Percentiles rank a stretch among this genome's conserved stretches.
These are phyloP conservation scores for Lipomyces anomalus DNA, from an alignment of 805 yeast genomes.

Conservation along the genomic window DNA sequence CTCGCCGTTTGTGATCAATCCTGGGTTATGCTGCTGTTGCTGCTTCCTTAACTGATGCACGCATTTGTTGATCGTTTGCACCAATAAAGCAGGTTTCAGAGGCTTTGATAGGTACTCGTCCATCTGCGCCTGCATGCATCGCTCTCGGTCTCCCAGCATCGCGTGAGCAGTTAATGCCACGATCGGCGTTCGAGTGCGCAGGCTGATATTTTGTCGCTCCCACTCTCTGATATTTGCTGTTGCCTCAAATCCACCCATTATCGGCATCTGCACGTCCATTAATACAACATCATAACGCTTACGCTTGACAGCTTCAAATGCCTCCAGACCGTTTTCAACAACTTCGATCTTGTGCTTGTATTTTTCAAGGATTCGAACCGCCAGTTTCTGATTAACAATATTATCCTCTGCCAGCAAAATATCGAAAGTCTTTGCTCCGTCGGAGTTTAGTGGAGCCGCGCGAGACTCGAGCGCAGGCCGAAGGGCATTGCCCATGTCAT, in stretches of 20 bases:
- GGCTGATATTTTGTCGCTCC: constrained; percentile 74
- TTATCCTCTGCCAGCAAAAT: constrained; percentile 83
- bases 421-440: constrained; percentile 68
- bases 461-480: constrained; percentile 81
- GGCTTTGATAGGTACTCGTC: constrained; percentile 89
- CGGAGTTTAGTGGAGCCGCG: constrained; percentile 71
- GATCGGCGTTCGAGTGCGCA: constrained; percentile 74
- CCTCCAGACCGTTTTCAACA: constrained; percentile 81
- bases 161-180: constrained; percentile 91
- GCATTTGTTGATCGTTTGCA: constrained; percentile 71
- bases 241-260: constrained; percentile 92
- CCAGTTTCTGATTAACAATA: constrained; percentile 78
- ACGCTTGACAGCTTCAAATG: constrained; percentile 65
- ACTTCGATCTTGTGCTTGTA: constrained; percentile 80
- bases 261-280: constrained; percentile 95
- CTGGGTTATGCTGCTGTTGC: neutral
- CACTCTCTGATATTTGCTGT: constrained; percentile 80
- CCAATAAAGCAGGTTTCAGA: constrained; percentile 70
- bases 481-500: constrained; percentile 75
- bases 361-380: constrained; percentile 77
- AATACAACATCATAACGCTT: constrained; percentile 71
- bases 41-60: constrained; percentile 18
- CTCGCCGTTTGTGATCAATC: neutral
- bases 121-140: constrained; percentile 84
- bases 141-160: constrained; percentile 86